A percentile compares a stretch with the other conserved stretches of the same genome.
phyloP scores from a whole-genome alignment of 495 filamentous ascomycete genomes.

The Talaromyces wortmannii region DNA sequence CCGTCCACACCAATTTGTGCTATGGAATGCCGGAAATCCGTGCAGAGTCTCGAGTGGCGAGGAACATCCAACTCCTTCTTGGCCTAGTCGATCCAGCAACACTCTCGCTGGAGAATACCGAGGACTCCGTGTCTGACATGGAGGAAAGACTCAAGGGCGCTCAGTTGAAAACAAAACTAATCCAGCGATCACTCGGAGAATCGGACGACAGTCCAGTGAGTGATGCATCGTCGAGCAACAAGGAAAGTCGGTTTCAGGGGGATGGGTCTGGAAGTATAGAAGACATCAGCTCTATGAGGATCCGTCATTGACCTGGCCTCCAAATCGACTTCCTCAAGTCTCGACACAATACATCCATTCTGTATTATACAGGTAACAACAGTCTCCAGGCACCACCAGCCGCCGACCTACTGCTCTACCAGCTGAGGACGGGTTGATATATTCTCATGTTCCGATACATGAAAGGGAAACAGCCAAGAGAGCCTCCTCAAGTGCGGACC shows the following conservation, averaged over 20 bases:
- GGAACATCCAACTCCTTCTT: slow-evolving; percentile 64
- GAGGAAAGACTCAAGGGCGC: slow-evolving; percentile 79
- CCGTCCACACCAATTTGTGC: slow-evolving; percentile 24
- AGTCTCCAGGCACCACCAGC: too few species aligned
- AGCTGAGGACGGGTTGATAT: too few species aligned
- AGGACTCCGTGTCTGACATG: slow-evolving; percentile 78
- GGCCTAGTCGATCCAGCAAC: slow-evolving; percentile 76
- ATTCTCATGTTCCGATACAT: too few species aligned
- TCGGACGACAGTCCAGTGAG: slow-evolving; percentile 21
- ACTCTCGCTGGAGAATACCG: slow-evolving; percentile 68
- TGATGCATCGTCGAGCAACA: slow-evolving; percentile 11
- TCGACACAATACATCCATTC: too few species aligned
- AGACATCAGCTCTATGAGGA: slow-evolving; percentile 39
- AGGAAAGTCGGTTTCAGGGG: slow-evolving; percentile 19
- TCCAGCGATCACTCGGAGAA: slow-evolving; percentile 67
- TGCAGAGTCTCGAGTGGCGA: slow-evolving; percentile 56
- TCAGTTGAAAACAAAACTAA: slow-evolving; percentile 70
- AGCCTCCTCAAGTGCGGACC: too few species aligned
- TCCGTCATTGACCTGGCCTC: slow-evolving; percentile 31
- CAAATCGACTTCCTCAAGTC: too few species aligned
- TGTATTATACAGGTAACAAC: too few species aligned
- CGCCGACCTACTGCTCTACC: too few species aligned
- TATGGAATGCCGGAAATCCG: slow-evolving; percentile 41
- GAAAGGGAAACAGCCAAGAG: too few species aligned
- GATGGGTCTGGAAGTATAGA: slow-evolving; percentile 49